Evolutionary conservation across 768 basidiomycete species (phyloP).

Genomic region (Trametes maxima): DNA sequence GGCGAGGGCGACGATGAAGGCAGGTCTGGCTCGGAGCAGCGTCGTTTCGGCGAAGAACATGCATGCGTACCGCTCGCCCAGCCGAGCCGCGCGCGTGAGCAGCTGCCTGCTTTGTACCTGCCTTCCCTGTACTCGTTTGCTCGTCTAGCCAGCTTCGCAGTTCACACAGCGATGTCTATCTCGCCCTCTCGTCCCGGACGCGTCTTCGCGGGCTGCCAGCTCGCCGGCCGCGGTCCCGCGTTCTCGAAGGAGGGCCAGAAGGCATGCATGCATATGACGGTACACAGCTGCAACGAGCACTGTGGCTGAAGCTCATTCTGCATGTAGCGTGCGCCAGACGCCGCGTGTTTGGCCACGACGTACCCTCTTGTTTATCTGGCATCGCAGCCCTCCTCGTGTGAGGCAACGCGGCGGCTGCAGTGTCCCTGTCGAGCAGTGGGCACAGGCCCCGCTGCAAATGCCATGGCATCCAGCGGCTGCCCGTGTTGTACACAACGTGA

Average conservation of each 20-base stretch:
- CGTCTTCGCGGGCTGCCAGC: not conserved
- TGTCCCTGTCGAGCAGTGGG: not conserved
- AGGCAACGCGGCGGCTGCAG: not conserved
- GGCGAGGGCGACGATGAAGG: slow-evolving; percentile 16
- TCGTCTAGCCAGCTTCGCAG: slow-evolving; percentile 6
- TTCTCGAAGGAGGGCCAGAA: not conserved
- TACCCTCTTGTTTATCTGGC: slow-evolving; percentile 6
- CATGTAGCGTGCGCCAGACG: not conserved
- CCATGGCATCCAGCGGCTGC: not conserved
- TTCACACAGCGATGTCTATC: slow-evolving; percentile 20
- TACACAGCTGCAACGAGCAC: not conserved
- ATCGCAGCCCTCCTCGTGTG: not conserved
- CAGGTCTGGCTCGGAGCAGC: slow-evolving; percentile 15
- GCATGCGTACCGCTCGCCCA: not conserved
- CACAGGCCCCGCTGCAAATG: not conserved
- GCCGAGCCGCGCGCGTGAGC: not conserved
- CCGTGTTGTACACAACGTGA: too few species aligned
- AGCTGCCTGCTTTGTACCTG: slow-evolving; percentile 4
- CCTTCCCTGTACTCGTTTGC: slow-evolving; percentile 2
- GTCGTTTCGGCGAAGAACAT: not conserved
- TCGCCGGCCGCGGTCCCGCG: slow-evolving; percentile 13
- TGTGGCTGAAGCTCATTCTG: not conserved
- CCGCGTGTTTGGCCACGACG: slow-evolving; percentile 20
- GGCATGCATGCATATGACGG: not conserved
- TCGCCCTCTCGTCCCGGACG: not conserved